A percentile compares a stretch with the other conserved stretches of the same genome.
phyloP scores from a whole-genome alignment of 352 stramenopile species.

The Phytophthora foliorum region DNA sequence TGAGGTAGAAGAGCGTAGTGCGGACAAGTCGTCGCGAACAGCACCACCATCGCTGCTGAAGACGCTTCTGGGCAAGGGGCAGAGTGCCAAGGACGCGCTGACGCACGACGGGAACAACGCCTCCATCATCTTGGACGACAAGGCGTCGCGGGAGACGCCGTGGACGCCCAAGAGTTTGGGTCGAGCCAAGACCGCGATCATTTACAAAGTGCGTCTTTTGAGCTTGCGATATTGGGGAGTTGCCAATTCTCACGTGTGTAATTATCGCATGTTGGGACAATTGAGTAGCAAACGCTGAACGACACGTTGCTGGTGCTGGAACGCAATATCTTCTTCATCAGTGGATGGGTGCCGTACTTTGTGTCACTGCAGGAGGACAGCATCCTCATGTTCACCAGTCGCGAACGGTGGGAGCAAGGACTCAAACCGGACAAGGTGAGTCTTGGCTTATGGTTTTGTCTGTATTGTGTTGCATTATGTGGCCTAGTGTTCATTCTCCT shows the following conservation, averaged over 20 bases:
- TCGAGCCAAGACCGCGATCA: conserved; percentile 85
- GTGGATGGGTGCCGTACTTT: conserved; percentile 83
- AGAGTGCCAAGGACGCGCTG: conserved; percentile 42
- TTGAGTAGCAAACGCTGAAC: conserved; percentile 85
- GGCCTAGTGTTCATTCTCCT: background rate
- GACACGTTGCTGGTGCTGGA: conserved; percentile 84
- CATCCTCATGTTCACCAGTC: conserved; percentile 80
- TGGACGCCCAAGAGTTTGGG: conserved; percentile 90
- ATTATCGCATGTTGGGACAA: conserved; percentile 11
- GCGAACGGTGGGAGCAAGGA: conserved; percentile 87
- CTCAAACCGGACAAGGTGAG: conserved; percentile 81
- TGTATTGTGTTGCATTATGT: background rate
- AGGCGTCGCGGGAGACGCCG: conserved; percentile 55
- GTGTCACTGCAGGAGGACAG: conserved; percentile 86
- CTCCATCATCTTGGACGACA: conserved; percentile 75
- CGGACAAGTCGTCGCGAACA: background rate
- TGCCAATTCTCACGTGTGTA: background rate
- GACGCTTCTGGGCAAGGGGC: conserved; percentile 43
- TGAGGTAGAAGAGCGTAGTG: background rate
- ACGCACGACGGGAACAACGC: conserved; percentile 85
- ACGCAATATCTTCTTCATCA: conserved; percentile 89
- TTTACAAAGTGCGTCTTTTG: conserved; percentile 74
- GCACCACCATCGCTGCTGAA: conserved; percentile 47
- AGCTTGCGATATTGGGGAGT: background rate
- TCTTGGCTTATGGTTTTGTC: background rate